A percentile compares a stretch with the other conserved stretches of the same genome.
Conservation (phyloP, 225 moss, liverwort and hornwort genomes). For the Anthoceros angustus region DNA sequence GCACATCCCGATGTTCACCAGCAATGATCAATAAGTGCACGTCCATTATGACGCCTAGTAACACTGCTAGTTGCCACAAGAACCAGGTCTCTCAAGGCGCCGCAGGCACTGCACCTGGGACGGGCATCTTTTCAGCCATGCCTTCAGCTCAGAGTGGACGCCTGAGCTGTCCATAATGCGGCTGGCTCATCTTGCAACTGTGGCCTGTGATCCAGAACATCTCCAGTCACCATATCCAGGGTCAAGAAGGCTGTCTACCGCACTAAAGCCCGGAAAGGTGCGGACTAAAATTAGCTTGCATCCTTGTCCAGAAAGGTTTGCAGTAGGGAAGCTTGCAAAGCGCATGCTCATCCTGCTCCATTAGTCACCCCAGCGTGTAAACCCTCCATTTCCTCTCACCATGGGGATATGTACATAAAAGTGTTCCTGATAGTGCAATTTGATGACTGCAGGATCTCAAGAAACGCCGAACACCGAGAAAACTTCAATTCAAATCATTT, state of each 20-base stretch:
- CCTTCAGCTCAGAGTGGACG: background rate
- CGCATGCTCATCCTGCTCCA: no score
- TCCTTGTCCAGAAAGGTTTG: background rate
- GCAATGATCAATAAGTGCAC: slow-evolving; percentile 1
- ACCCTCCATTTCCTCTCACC: no score
- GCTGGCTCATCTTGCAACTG: background rate
- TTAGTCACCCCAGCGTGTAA: no score
- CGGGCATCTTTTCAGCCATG: slow-evolving; percentile 4
- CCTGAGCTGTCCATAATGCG: background rate
- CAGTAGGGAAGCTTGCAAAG: no score
- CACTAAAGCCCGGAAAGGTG: background rate
- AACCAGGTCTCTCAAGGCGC: background rate
- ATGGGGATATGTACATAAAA: background rate
- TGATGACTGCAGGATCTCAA: slow-evolving; percentile 30
- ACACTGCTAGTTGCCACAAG: background rate
- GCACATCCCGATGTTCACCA: background rate
- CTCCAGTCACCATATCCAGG: background rate
- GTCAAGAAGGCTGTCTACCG: background rate
- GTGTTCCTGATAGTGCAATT: background rate
- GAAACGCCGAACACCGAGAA: slow-evolving; percentile 64
- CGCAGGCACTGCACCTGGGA: background rate
- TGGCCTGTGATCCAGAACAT: background rate
- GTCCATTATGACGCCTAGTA: background rate
- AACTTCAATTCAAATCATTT: slow-evolving; percentile 8
- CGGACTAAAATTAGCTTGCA: background rate